A percentile compares a stretch with the other conserved stretches of the same genome.
Evolutionary conservation across 495 filamentous ascomycete species (phyloP).

Genomic region (Penicillium samsonianum): DNA sequence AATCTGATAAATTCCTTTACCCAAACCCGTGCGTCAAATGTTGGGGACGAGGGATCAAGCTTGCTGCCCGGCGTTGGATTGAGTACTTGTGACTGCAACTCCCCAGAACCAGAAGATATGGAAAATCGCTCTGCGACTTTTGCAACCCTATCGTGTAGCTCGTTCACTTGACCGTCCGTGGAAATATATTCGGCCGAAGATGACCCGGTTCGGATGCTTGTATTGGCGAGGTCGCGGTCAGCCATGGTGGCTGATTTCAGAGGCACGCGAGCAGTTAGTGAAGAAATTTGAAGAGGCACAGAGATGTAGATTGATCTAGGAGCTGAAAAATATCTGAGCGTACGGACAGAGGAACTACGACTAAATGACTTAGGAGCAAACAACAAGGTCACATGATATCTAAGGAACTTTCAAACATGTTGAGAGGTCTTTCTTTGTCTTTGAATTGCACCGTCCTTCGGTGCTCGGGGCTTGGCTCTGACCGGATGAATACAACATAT

Average conservation of each 20-base stretch:
- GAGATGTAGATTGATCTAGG: not conserved
- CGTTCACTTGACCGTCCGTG: not conserved
- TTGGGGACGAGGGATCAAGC: conserved; percentile 1
- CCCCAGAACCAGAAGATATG: conserved; percentile 1
- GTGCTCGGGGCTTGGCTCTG: conserved; percentile 6
- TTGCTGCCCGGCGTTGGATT: conserved; percentile 1
- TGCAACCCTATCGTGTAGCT: conserved; percentile 1
- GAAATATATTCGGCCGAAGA: not conserved
- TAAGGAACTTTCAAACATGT: not conserved
- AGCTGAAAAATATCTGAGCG: not conserved
- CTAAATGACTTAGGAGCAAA: conserved; percentile 1
- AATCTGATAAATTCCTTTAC: conserved; percentile 6
- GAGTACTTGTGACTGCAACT: not conserved
- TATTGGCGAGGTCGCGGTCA: not conserved
- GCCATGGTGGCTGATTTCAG: not conserved
- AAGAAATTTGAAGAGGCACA: not conserved
- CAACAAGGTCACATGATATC: not conserved
- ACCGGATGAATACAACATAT: not conserved
- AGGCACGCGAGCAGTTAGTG: not conserved
- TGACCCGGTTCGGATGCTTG: not conserved
- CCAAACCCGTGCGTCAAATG: conserved; percentile 5
- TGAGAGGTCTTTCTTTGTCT: not conserved
- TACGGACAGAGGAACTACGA: not conserved
- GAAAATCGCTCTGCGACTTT: conserved; percentile 3
- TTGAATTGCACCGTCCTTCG: conserved; percentile 1